Evolutionary conservation across 176 grass and related monocot genomes (phyloP).

Genomic region (Eleusine coracana): DNA sequence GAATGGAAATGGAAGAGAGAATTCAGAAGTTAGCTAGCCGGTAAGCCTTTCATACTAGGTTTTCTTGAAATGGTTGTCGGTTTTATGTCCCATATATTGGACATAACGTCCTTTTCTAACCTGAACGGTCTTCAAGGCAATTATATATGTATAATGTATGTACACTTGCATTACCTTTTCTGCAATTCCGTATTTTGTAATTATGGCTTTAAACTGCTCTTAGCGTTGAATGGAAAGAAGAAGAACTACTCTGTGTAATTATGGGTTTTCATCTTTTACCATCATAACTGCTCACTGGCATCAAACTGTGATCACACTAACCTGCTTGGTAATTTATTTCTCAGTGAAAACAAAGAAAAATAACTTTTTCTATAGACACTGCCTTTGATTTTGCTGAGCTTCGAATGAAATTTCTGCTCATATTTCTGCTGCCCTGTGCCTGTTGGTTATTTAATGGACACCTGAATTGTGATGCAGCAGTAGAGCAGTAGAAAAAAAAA

Average conservation of each 20-base stretch:
- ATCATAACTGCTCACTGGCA: slow-evolving; percentile 9
- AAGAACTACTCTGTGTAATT: neutral
- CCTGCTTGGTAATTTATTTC: neutral
- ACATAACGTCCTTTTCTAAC: slow-evolving; percentile 19
- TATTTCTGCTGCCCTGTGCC: neutral
- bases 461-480: neutral
- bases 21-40: slow-evolving; percentile 78
- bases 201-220: slow-evolving; percentile 14
- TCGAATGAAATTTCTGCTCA: neutral
- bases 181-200: neutral
- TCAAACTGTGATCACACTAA: slow-evolving; percentile 19
- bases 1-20: slow-evolving; percentile 94
- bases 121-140: neutral
- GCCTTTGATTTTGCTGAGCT: neutral
- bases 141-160: too few species aligned
- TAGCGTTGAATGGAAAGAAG: neutral
- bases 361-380: neutral
- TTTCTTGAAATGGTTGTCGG: slow-evolving; percentile 2
- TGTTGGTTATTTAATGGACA: neutral
- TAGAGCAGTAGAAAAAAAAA: neutral
- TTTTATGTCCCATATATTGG: neutral
- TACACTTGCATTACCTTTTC: slow-evolving; percentile 12
- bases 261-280: slow-evolving; percentile 12
- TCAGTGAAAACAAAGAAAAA: neutral
- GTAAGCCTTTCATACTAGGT: slow-evolving; percentile 55